phyloP scores from a whole-genome alignment of 768 basidiomycete species.

The Leccinellum luteum region DNA sequence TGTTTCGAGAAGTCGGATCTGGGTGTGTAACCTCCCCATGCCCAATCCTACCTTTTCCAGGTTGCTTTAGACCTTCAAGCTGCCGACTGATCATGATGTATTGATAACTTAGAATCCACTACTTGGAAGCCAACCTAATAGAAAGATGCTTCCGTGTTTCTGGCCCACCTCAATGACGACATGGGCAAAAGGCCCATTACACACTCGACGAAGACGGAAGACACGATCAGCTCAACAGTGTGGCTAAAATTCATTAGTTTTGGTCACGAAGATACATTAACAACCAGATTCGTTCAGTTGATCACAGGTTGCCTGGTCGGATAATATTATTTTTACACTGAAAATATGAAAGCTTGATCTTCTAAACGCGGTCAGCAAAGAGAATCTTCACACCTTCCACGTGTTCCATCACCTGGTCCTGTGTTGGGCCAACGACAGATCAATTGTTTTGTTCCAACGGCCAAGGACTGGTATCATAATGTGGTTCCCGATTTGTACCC shows the following conservation, averaged over 20 bases:
- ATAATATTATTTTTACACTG: neutral
- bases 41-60: constrained; percentile 3
- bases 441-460: constrained; percentile 56
- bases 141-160: constrained; percentile 11
- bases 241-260: constrained; percentile 3
- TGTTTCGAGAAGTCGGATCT: constrained; percentile 6
- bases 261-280: constrained; percentile 50
- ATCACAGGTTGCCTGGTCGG: constrained; percentile 25
- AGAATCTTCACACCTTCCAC: constrained; percentile 45
- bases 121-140: neutral
- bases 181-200: neutral
- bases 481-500: constrained; percentile 8
- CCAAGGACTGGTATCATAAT: constrained; percentile 42
- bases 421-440: constrained; percentile 41
- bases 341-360: neutral
- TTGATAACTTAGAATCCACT: neutral
- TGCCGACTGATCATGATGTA: neutral
- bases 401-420: constrained; percentile 40
- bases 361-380: constrained; percentile 66
- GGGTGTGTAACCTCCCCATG: constrained; percentile 8
- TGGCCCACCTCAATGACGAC: neutral
- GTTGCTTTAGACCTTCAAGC: constrained; percentile 6
- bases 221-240: neutral
- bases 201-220: neutral
- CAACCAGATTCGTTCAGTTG: constrained; percentile 48